Base-by-base conservation (phyloP, 257 asterid species). In the Nyctanthes arbortristis region DNA sequence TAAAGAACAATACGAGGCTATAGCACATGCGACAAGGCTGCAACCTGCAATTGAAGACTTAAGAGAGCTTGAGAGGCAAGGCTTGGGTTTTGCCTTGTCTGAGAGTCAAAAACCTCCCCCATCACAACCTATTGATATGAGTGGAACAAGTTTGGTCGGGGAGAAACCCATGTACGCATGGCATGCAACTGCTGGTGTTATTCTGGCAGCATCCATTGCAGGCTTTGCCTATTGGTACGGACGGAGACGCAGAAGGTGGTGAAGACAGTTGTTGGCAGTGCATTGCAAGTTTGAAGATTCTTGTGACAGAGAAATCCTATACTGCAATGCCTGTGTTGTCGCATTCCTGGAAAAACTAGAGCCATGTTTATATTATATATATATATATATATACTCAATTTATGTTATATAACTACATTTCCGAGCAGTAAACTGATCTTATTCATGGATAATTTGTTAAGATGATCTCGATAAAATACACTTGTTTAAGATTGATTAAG, bases 181-280 rank as follows among this genome's bases (percentile, higher is more conserved):
- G 96, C 95, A 87, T 55, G 96, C 96, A 4, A 69, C 93, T 7
- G 89, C 89, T n/a, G 96, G 97, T 5, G 95, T 87, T 40, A 43
- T 81, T 34, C 66, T 89, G 32, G 97, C 96, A 63, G 96, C 95
- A 16, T 82, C 96, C 0, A 74, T 91, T 31, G 95, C 96, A 2
- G 96, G 87, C 13, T 84, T 91, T 49, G 96, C 93, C 4, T 91
- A 85, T 73, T 89, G 96, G 97, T 89, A 91, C 16, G 95, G 97
- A 22, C 78, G 77, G 73, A 85, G 75, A 83, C 88, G 96, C 37
- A 72, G 89, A 75, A 81, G 93, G 73, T 87, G 95, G 95, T 91
- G 81, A 85, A 52, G 55, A 9, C 37, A 49, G 2, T 54, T 24
- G 45, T 66, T 7, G 11, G 22, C 12, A 49, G 29, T n/a, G n/a